A percentile compares a stretch with the other conserved stretches of the same genome.
Evolutionary conservation across 108 stramenopile species (phyloP).

Genomic region (Pseudonitzschia delicatissima): DNA sequence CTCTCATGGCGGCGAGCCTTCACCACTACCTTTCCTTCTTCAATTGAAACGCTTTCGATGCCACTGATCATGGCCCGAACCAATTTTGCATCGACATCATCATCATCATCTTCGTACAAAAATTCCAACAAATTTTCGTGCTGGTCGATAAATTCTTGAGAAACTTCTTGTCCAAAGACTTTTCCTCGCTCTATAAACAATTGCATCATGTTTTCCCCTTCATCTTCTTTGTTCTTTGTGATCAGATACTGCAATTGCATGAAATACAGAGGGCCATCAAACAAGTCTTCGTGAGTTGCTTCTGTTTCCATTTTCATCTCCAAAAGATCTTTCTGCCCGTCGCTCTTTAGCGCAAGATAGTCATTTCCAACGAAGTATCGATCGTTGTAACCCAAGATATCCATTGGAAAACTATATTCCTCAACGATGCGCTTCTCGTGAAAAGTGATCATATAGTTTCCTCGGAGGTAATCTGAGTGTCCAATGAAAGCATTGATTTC

Average conservation of each 20-base stretch:
- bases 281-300: slow-evolving; percentile 6
- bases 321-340: slow-evolving; percentile 1
- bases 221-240: slow-evolving; percentile 6
- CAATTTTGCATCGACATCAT: slow-evolving; percentile 8
- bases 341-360: background rate
- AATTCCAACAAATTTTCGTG: slow-evolving; percentile 28
- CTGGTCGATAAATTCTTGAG: slow-evolving; percentile 25
- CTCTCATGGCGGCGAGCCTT: slow-evolving; percentile 22
- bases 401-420: slow-evolving; percentile 17
- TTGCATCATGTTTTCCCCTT: slow-evolving; percentile 1
- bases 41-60: slow-evolving; percentile 25
- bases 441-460: slow-evolving; percentile 16
- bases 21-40: slow-evolving; percentile 17
- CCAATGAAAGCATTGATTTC: slow-evolving; percentile 33
- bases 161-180: slow-evolving; percentile 17
- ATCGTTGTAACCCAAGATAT: slow-evolving; percentile 21
- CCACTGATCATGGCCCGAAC: slow-evolving; percentile 5
- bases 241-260: slow-evolving; percentile 13
- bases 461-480: slow-evolving; percentile 26
- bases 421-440: slow-evolving; percentile 6
- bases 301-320: slow-evolving; percentile 15
- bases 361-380: slow-evolving; percentile 28
- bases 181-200: slow-evolving; percentile 14
- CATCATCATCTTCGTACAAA: slow-evolving; percentile 16
- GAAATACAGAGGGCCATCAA: slow-evolving; percentile 18